phyloP scores from a whole-genome alignment of 2,329 filamentous ascomycete species.

The Ramularia endophylla region DNA sequence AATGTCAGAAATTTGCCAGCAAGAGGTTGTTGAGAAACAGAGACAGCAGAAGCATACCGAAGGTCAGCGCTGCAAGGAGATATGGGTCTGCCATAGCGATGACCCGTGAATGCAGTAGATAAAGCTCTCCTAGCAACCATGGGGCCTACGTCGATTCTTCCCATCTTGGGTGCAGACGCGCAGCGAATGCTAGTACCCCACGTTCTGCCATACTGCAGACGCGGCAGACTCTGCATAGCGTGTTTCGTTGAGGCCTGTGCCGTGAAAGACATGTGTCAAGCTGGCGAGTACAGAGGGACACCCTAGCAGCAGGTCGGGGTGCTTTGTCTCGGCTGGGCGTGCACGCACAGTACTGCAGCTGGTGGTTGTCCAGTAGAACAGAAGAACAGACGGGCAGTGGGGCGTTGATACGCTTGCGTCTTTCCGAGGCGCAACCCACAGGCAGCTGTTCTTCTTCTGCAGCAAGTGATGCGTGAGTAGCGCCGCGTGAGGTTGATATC shows the following conservation, averaged over 20 bases:
- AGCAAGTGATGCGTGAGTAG: not conserved
- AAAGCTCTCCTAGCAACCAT: conserved; percentile 5
- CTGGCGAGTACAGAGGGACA: not conserved
- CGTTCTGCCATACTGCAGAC: not conserved
- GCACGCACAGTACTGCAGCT: too few relatives aligned
- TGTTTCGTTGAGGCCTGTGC: not conserved
- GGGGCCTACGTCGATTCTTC: conserved; percentile 5
- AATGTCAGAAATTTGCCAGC: conserved; percentile 3
- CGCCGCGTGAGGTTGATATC: not conserved
- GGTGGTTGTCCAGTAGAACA: too few relatives aligned
- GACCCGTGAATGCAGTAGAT: conserved; percentile 7
- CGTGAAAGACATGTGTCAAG: conserved; percentile 5
- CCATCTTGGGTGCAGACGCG: conserved; percentile 1
- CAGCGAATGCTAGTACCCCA: conserved; percentile 2
- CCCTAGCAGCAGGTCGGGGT: not conserved
- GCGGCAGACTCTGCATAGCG: conserved; percentile 1
- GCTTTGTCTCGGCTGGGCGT: too few relatives aligned
- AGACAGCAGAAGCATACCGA: not conserved
- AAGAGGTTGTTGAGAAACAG: not conserved
- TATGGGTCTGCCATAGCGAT: conserved; percentile 7
- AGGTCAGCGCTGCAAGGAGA: not conserved
- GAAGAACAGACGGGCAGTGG: too few relatives aligned
- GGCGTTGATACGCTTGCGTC: too few relatives aligned
- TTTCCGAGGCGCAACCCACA: too few relatives aligned
- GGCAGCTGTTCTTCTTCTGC: not conserved